Conservation (phyloP, 176 grass and related monocot genomes). For the Lolium multiflorum region DNA sequence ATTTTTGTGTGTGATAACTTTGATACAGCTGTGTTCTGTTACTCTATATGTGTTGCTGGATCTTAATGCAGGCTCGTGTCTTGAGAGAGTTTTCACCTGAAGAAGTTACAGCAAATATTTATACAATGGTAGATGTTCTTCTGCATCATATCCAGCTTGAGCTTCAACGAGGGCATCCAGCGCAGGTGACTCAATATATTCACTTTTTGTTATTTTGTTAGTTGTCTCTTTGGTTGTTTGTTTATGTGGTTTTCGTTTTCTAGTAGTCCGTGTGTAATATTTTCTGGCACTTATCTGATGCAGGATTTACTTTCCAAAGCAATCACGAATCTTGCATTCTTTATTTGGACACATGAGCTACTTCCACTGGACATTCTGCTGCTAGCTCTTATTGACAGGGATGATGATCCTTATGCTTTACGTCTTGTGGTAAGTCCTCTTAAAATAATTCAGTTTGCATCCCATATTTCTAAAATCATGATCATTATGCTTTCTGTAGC, state of each 20-base stretch:
- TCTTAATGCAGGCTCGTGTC: conserved; percentile 77
- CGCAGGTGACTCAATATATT: conserved; percentile 62
- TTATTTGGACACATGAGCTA: conserved; percentile 94
- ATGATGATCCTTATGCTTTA: conserved; percentile 93
- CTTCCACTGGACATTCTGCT: conserved; percentile 95
- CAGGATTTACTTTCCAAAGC: conserved; percentile 95
- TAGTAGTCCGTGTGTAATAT: conserved; percentile 21
- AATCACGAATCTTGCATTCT: conserved; percentile 85
- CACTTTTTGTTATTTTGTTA: background rate
- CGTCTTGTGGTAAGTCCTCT: conserved; percentile 81
- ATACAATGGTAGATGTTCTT: conserved; percentile 99
- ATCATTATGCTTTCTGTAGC: background rate
- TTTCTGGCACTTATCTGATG: conserved; percentile 37
- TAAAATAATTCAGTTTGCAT: conserved; percentile 21
- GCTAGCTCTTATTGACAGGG: conserved; percentile 94
- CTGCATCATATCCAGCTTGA: conserved; percentile 94
- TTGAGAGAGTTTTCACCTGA: conserved; percentile 93
- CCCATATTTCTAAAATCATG: conserved; percentile 31
- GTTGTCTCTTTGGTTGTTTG: background rate
- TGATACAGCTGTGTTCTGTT: background rate
- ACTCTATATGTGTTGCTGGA: conserved; percentile 39
- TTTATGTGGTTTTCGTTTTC: conserved; percentile 39
- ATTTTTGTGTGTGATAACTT: conserved; percentile 22
- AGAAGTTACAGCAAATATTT: conserved; percentile 98
- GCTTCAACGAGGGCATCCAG: conserved; percentile 74